phyloP scores from a whole-genome alignment of 2,329 filamentous ascomycete species.

The Nemania sp. region DNA sequence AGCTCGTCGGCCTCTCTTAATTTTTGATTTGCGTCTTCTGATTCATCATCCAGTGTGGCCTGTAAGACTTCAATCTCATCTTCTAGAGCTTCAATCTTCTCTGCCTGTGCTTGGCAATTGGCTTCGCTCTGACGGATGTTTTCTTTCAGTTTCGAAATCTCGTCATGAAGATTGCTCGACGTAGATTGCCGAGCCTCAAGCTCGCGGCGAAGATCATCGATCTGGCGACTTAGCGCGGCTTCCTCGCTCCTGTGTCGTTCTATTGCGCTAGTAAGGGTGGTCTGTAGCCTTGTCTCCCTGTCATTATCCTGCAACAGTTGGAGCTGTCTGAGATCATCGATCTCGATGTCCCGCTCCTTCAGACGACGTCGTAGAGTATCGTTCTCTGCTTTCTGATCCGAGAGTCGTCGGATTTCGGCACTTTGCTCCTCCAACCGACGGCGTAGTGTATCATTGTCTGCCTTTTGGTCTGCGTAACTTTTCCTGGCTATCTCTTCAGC shows the following conservation, averaged over 20 bases:
- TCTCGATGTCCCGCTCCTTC: conserved; percentile 60
- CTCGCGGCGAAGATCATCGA: conserved; percentile 79
- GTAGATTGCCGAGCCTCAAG: conserved; percentile 74
- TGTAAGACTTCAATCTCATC: conserved; percentile 83
- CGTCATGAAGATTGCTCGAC: conserved; percentile 73
- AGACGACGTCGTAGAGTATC: neutral
- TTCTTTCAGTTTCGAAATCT: conserved; percentile 74
- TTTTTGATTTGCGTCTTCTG: conserved; percentile 67
- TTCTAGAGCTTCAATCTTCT: conserved; percentile 76
- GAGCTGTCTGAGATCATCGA: conserved; percentile 67
- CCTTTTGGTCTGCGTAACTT: neutral
- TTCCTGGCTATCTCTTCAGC: neutral
- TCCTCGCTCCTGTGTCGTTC: conserved; percentile 80
- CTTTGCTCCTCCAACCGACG: neutral
- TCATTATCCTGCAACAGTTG: conserved; percentile 59
- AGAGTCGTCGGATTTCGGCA: neutral
- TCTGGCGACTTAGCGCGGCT: conserved; percentile 75
- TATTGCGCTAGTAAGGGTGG: conserved; percentile 76
- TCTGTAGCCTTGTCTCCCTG: conserved; percentile 71
- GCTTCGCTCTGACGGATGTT: conserved; percentile 76
- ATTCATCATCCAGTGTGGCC: conserved; percentile 72
- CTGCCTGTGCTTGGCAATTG: conserved; percentile 70
- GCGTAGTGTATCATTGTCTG: neutral
- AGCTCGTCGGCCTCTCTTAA: conserved; percentile 59
- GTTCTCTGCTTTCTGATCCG: neutral